Evolutionary conservation across 2,329 filamentous ascomycete species (phyloP).

Genomic region (Trichoderma sp.): DNA sequence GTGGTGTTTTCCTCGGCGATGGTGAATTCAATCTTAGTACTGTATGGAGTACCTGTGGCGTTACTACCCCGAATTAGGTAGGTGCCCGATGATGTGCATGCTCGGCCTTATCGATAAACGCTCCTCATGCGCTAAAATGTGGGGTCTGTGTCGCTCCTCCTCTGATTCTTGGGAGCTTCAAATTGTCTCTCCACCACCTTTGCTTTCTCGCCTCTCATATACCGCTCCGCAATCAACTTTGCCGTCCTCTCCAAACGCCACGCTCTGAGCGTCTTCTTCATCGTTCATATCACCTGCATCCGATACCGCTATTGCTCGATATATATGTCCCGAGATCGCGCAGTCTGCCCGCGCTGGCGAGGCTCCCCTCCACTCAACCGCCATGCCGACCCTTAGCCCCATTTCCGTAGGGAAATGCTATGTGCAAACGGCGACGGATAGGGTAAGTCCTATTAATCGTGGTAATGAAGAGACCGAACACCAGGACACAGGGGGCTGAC

Average conservation of each 20-base stretch:
- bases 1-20: too few species aligned
- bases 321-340: constrained; percentile 17
- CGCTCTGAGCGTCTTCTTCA: neutral
- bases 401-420: constrained; percentile 37
- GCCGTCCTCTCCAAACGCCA: neutral
- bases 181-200: neutral
- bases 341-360: constrained; percentile 16
- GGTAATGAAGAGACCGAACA: neutral
- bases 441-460: constrained; percentile 29
- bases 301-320: neutral
- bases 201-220: neutral
- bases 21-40: too few species aligned
- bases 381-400: constrained; percentile 17
- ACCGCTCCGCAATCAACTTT: neutral
- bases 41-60: neutral
- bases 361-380: constrained; percentile 13
- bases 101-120: constrained; percentile 11
- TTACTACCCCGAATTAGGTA: neutral
- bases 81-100: neutral
- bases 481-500: neutral
- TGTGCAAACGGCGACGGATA: constrained; percentile 36
- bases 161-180: neutral
- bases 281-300: neutral
- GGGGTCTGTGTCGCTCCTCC: neutral
- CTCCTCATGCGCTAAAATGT: neutral